A percentile compares a stretch with the other conserved stretches of the same genome.
Conservation (phyloP, 345 rosid species). For the Syzygium grande region DNA sequence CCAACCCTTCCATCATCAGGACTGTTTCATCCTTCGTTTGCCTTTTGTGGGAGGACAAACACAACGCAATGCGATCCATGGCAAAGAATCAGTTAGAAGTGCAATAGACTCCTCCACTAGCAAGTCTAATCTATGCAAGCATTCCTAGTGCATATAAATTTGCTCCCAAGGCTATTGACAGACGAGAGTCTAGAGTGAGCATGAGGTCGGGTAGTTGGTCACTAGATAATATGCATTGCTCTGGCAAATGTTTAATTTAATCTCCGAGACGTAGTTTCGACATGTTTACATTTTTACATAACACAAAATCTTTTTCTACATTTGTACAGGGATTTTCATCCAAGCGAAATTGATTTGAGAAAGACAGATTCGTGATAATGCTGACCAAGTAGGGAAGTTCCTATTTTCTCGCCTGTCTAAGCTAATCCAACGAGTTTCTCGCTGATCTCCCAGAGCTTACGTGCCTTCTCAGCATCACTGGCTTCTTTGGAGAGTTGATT, state of each 20-base stretch:
- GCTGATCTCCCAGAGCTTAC: conserved; percentile 87
- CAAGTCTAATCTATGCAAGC: not conserved
- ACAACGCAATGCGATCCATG: not conserved
- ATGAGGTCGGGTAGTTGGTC: not conserved
- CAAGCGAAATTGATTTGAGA: not conserved
- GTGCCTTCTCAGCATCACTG: conserved; percentile 78
- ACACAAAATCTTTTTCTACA: not conserved
- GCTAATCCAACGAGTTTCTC: conserved; percentile 98
- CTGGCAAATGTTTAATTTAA: not conserved
- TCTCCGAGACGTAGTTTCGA: not conserved
- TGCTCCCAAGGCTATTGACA: not conserved
- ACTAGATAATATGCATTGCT: not conserved
- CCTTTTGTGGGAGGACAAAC: not conserved
- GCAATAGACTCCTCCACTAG: not conserved
- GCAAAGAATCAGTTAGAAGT: not conserved
- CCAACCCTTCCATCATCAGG: not conserved
- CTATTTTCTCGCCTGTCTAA: conserved; percentile 3
- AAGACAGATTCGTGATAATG: not conserved
- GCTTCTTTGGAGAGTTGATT: conserved; percentile 93
- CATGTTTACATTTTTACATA: not conserved
- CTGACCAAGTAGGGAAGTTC: not conserved
- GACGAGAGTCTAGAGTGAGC: not conserved
- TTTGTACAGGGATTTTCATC: not conserved
- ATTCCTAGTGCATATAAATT: not conserved
- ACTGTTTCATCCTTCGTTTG: not conserved